phyloP scores from a whole-genome alignment of 1,284 basidiomycete genomes.

The Neonothopanus nambi region DNA sequence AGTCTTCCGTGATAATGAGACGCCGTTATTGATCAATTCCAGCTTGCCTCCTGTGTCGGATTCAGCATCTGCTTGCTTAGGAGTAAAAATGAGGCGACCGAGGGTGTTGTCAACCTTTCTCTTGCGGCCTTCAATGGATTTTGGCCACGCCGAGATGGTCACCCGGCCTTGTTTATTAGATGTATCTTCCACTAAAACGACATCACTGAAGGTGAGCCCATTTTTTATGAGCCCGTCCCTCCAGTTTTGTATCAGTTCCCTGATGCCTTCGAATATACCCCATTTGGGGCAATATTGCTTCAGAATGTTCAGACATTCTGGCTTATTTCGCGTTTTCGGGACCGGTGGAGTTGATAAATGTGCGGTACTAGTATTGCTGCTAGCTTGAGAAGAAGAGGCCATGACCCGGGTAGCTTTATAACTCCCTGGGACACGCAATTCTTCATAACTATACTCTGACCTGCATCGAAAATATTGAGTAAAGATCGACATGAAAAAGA shows the following conservation, averaged over 20 bases:
- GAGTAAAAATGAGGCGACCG: background rate
- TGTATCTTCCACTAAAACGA: background rate
- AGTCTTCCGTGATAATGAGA: background rate
- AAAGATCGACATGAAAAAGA: too few species aligned
- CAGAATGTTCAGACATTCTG: background rate
- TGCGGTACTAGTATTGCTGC: too few species aligned
- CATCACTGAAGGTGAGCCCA: background rate
- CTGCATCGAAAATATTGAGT: too few species aligned
- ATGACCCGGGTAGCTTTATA: too few species aligned
- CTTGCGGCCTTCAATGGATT: background rate
- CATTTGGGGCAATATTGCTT: background rate
- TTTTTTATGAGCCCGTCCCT: background rate
- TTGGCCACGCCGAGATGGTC: background rate
- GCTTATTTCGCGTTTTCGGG: too few species aligned
- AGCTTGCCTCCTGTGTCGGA: background rate
- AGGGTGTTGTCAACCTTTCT: background rate
- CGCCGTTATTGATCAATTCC: background rate
- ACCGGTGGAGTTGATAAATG: too few species aligned
- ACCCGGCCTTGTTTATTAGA: slow-evolving; percentile 1
- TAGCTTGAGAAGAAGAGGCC: background rate
- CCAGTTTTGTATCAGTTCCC: slow-evolving; percentile 13
- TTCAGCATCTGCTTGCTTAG: background rate
- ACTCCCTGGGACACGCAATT: too few species aligned
- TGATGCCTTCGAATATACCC: background rate
- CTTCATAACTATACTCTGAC: too few species aligned